Conservation (phyloP, 805 yeast genomes). For the Starmerella floricola region DNA sequence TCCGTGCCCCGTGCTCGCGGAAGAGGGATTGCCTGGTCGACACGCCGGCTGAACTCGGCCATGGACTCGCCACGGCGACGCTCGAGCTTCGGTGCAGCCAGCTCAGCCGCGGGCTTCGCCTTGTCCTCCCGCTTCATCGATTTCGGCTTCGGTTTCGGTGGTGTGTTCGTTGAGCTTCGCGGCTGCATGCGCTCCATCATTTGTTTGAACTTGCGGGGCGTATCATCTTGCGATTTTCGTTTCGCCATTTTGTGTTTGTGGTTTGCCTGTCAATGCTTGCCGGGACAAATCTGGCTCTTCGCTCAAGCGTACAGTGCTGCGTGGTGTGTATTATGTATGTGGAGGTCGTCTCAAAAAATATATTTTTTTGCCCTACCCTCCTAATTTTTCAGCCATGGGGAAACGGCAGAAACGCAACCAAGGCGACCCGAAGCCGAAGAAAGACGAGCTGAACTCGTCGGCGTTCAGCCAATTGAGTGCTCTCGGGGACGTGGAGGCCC, state of each 20-base stretch:
- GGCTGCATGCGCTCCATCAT: slow-evolving; percentile 23
- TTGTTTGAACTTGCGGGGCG: slow-evolving; percentile 28
- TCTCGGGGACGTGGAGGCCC: slow-evolving; percentile 10
- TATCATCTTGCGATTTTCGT: slow-evolving; percentile 21
- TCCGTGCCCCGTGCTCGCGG: slow-evolving; percentile 29
- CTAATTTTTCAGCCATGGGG: not conserved
- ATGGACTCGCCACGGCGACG: slow-evolving; percentile 30
- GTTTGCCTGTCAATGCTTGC: too few species aligned
- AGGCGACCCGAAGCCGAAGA: not conserved
- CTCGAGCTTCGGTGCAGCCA: slow-evolving; percentile 1
- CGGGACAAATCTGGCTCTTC: too few species aligned
- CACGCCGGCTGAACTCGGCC: slow-evolving; percentile 32
- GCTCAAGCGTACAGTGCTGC: too few species aligned
- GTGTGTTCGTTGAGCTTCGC: too few species aligned
- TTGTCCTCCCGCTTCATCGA: not conserved
- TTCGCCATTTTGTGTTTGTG: too few species aligned
- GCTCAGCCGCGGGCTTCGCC: slow-evolving; percentile 19
- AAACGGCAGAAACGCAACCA: not conserved
- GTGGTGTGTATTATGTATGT: not conserved
- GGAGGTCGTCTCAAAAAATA: not conserved
- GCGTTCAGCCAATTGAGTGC: slow-evolving; percentile 9
- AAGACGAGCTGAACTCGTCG: slow-evolving; percentile 1
- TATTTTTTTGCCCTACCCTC: slow-evolving; percentile 2
- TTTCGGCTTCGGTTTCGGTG: slow-evolving; percentile 1
- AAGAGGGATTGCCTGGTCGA: slow-evolving; percentile 33